A percentile compares a stretch with the other conserved stretches of the same genome.
These are phyloP conservation scores for Hyaloperonospora arabidopsidis DNA, from an alignment of 352 stramenopile genomes.

Conservation along the genomic window DNA sequence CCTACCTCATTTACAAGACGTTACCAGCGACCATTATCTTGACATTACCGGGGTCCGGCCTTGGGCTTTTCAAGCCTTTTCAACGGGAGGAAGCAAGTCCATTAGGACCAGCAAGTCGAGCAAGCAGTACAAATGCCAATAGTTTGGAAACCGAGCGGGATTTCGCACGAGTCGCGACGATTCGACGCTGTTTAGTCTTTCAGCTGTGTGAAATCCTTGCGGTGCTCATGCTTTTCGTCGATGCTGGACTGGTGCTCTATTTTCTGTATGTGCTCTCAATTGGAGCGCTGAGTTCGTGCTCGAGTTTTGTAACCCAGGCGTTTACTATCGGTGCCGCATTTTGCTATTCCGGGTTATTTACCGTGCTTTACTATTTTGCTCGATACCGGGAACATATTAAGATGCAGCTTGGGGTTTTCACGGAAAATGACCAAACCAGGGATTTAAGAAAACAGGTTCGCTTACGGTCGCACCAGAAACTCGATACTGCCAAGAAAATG, in stretches of 20 bases:
- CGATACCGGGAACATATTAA: conserved; percentile 74
- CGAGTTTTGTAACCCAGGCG: conserved; percentile 29
- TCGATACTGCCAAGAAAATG: conserved; percentile 26
- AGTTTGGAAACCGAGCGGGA: not conserved
- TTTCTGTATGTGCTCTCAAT: conserved; percentile 65
- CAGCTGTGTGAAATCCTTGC: conserved; percentile 65
- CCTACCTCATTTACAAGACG: conserved; percentile 46
- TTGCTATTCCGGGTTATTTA: conserved; percentile 43
- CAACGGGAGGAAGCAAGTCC: conserved; percentile 24
- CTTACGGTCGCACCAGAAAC: conserved; percentile 14
- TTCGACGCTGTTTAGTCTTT: conserved; percentile 54
- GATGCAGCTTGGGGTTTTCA: conserved; percentile 68
- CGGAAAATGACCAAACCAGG: conserved; percentile 53
- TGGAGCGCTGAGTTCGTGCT: conserved; percentile 44
- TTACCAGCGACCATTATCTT: conserved; percentile 42
- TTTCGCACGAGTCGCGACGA: not conserved
- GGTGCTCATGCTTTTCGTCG: conserved; percentile 35
- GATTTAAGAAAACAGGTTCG: conserved; percentile 39
- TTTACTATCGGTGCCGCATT: conserved; percentile 36
- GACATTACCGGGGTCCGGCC: conserved; percentile 36
- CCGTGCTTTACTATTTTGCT: conserved; percentile 54
- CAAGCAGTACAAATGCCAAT: not conserved
- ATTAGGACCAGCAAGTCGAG: not conserved
- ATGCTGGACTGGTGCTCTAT: conserved; percentile 36
- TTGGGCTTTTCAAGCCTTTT: conserved; percentile 58